phyloP scores from a whole-genome alignment of 2,329 filamentous ascomycete genomes.

The Periconia sp. region DNA sequence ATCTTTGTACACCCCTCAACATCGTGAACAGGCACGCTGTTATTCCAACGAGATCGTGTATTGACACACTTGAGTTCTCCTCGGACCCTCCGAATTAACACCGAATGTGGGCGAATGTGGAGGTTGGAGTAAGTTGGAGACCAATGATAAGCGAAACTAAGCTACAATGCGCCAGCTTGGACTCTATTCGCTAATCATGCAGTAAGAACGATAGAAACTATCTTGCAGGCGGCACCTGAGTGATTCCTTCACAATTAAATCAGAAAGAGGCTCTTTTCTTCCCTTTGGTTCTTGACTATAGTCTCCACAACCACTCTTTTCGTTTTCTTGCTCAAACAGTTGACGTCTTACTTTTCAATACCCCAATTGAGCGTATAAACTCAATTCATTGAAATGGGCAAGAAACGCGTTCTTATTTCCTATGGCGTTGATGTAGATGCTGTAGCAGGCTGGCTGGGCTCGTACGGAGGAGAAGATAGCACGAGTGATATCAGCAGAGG shows the following conservation, averaged over 20 bases:
- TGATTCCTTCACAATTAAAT: background rate
- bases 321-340: no score
- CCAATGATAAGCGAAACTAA: slow-evolving; percentile 1
- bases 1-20: no score
- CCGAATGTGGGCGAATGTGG: background rate
- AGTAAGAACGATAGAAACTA: background rate
- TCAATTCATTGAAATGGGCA: slow-evolving; percentile 37
- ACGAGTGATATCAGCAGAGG: slow-evolving; percentile 72
- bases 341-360: no score
- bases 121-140: slow-evolving; percentile 6
- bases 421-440: slow-evolving; percentile 74
- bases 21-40: no score
- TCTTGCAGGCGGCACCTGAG: background rate
- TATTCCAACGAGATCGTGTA: background rate
- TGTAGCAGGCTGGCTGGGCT: slow-evolving; percentile 75
- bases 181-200: background rate
- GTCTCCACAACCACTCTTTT: no score
- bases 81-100: background rate
- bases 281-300: background rate
- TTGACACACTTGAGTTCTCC: background rate
- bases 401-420: slow-evolving; percentile 57
- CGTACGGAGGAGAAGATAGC: slow-evolving; percentile 72
- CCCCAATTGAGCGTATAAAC: background rate
- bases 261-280: background rate
- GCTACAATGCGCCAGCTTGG: background rate